Percentiles rank a stretch among this genome's conserved stretches.
Evolutionary conservation across 1,139 yeast species (phyloP).

Genomic region (Sugiyamaella paludigena): DNA sequence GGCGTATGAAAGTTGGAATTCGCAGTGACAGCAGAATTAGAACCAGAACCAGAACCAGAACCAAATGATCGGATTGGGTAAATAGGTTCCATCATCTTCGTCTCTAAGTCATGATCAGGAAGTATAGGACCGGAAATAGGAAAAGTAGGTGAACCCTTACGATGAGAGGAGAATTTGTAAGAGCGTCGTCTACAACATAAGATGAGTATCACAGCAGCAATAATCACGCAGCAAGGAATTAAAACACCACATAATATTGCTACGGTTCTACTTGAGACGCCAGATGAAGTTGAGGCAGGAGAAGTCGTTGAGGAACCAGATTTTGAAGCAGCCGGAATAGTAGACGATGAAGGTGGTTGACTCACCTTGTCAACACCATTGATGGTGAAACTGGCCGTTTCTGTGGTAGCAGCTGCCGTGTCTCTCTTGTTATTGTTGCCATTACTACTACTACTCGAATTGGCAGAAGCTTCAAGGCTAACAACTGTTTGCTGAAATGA

Average conservation of each 20-base stretch:
- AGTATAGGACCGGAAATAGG: slow-evolving; percentile 32
- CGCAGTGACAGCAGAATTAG: slow-evolving; percentile 16
- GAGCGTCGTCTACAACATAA: slow-evolving; percentile 57
- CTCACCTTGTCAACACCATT: slow-evolving; percentile 48
- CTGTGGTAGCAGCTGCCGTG: slow-evolving; percentile 25
- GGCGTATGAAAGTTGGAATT: slow-evolving; percentile 15
- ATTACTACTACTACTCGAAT: neutral
- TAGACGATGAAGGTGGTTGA: slow-evolving; percentile 12
- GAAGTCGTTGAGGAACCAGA: slow-evolving; percentile 31
- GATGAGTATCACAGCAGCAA: slow-evolving; percentile 49
- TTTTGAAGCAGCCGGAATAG: slow-evolving; percentile 23
- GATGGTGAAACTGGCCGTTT: slow-evolving; percentile 50
- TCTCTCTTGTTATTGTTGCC: slow-evolving; percentile 27
- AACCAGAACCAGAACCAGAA: slow-evolving; percentile 42
- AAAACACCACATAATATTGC: slow-evolving; percentile 92
- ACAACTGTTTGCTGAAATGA: slow-evolving; percentile 52
- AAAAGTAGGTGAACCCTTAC: slow-evolving; percentile 10
- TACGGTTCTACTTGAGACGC: slow-evolving; percentile 45
- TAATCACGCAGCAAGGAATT: slow-evolving; percentile 58
- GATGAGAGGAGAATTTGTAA: neutral
- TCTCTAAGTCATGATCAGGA: slow-evolving; percentile 23
- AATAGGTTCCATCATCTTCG: slow-evolving; percentile 9
- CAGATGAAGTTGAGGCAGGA: slow-evolving; percentile 31
- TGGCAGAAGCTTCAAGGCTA: slow-evolving; percentile 49
- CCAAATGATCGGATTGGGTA: slow-evolving; percentile 43